Evolutionary conservation across 1,284 basidiomycete species (phyloP).

Genomic region (Marasmius fiardii): DNA sequence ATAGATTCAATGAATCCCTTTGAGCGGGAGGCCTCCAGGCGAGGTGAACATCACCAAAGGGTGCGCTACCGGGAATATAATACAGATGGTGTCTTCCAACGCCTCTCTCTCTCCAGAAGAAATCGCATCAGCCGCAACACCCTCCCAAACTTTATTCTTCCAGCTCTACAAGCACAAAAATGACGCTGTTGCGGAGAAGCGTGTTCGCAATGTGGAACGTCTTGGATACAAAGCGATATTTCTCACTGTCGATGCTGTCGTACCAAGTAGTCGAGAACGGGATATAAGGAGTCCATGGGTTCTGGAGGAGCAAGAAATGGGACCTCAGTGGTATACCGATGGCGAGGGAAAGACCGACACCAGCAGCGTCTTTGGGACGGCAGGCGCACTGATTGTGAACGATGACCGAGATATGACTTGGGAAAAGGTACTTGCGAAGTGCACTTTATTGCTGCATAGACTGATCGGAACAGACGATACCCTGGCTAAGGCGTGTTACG

Average conservation of each 20-base stretch:
- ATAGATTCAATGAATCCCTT: neutral
- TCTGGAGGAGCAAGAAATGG: conserved; percentile 56
- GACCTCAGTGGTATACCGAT: conserved; percentile 33
- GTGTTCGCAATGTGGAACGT: conserved; percentile 68
- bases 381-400: conserved; percentile 58
- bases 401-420: conserved; percentile 74
- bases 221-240: conserved; percentile 85
- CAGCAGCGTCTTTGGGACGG: conserved; percentile 51
- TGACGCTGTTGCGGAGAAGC: conserved; percentile 64
- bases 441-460: neutral
- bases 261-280: conserved; percentile 82
- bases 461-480: conserved; percentile 51
- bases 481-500: conserved; percentile 75
- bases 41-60: conserved; percentile 84
- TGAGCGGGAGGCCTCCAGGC: conserved; percentile 38
- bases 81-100: conserved; percentile 90
- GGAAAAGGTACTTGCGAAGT: conserved; percentile 44
- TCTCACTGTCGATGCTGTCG: conserved; percentile 87
- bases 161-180: conserved; percentile 85
- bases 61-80: conserved; percentile 67
- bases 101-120: conserved; percentile 76
- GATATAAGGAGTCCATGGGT: conserved; percentile 69
- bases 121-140: conserved; percentile 58
- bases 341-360: conserved; percentile 27
- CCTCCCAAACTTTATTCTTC: conserved; percentile 77